Percentiles rank a stretch among this genome's conserved stretches.
phyloP scores from a whole-genome alignment of 805 yeast genomes.

The Candida awuae region DNA sequence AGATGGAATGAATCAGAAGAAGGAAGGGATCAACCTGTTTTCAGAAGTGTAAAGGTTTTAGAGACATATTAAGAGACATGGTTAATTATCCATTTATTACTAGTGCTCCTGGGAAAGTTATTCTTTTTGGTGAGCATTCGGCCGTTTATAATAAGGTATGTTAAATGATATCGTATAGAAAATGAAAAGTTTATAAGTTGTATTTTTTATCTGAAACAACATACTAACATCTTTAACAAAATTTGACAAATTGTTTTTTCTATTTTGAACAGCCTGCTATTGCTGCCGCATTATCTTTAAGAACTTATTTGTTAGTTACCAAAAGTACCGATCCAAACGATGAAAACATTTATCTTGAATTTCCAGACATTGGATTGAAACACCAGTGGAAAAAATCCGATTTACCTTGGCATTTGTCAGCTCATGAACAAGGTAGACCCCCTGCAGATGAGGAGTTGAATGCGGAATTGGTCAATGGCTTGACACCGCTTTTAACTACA shows the following conservation, averaged over 20 bases:
- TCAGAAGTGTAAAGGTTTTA: not conserved
- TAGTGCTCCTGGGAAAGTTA: conserved; percentile 95
- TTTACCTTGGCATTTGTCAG: conserved; percentile 50
- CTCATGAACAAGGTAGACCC: conserved; percentile 19
- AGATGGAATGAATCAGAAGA: no score
- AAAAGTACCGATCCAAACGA: conserved; percentile 31
- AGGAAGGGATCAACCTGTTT: no score
- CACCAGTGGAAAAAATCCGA: conserved; percentile 55
- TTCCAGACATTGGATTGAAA: conserved; percentile 71
- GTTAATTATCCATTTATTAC: conserved; percentile 51
- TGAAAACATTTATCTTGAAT: conserved; percentile 52
- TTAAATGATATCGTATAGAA: no score
- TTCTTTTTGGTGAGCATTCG: conserved; percentile 93
- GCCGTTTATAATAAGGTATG: conserved; percentile 75
- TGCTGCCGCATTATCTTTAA: conserved; percentile 84
- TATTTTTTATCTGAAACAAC: not conserved
- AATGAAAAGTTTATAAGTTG: not conserved
- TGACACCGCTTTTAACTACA: conserved; percentile 37
- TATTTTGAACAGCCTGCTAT: conserved; percentile 65
- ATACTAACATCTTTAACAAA: conserved; percentile 1
- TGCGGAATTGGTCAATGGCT: conserved; percentile 46
- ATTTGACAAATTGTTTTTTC: not conserved
- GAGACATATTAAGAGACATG: conserved; percentile 4
- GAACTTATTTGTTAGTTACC: conserved; percentile 71
- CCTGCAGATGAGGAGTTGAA: conserved; percentile 47